Conservation (phyloP, 768 basidiomycete species). For the Pholiota molesta region DNA sequence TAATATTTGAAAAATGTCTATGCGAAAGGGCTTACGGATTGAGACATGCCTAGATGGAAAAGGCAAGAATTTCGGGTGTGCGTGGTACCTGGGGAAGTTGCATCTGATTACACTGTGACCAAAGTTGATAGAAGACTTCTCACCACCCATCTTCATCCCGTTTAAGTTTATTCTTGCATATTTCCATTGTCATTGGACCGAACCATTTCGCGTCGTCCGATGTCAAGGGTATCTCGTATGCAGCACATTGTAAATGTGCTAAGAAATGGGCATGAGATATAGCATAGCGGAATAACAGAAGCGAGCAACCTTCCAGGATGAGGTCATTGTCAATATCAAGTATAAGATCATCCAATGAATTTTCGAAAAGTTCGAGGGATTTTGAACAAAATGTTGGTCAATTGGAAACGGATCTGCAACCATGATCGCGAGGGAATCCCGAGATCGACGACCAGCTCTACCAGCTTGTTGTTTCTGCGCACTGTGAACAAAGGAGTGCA, state of each 20-base stretch:
- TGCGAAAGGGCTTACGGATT: constrained; percentile 47
- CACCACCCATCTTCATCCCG: constrained; percentile 86
- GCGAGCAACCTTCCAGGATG: constrained; percentile 60
- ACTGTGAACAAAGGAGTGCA: background rate
- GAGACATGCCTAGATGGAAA: constrained; percentile 73
- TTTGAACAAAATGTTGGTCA: constrained; percentile 72
- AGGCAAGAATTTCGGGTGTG: constrained; percentile 78
- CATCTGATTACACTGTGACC: background rate
- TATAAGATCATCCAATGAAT: constrained; percentile 60
- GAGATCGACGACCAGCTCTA: constrained; percentile 79
- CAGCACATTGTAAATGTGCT: constrained; percentile 89
- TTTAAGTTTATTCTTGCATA: constrained; percentile 64
- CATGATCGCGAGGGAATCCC: constrained; percentile 77
- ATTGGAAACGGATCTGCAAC: constrained; percentile 71
- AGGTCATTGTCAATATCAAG: constrained; percentile 76
- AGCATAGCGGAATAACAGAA: background rate
- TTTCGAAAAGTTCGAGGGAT: constrained; percentile 75
- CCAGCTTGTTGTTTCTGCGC: constrained; percentile 85
- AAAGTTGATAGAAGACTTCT: background rate
- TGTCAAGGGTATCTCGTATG: constrained; percentile 80
- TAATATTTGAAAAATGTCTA: background rate
- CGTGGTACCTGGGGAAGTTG: constrained; percentile 71
- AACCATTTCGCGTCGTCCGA: constrained; percentile 72
- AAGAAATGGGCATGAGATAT: background rate
- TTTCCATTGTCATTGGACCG: constrained; percentile 55